Conservation (phyloP, 2,329 filamentous ascomycete genomes). For the Nemania bipapillata region DNA sequence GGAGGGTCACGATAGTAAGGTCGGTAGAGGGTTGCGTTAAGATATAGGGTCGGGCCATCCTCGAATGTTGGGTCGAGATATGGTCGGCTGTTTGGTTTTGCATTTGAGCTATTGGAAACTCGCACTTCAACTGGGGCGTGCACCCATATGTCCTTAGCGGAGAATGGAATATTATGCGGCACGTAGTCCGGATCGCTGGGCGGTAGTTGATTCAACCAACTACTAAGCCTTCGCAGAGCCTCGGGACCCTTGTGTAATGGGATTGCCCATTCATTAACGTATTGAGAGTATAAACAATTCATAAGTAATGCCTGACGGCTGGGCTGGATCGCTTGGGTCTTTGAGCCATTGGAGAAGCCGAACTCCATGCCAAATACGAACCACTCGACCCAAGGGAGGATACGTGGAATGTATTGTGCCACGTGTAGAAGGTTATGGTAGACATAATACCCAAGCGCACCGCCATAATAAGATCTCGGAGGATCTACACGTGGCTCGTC, state of each 20-base stretch:
- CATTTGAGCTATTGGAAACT: slow-evolving; percentile 75
- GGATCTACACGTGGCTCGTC: slow-evolving; percentile 69
- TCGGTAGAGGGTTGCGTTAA: slow-evolving; percentile 90
- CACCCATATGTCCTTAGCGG: slow-evolving; percentile 80
- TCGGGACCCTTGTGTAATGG: slow-evolving; percentile 87
- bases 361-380: slow-evolving; percentile 98
- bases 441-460: slow-evolving; percentile 81
- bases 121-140: slow-evolving; percentile 95
- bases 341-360: slow-evolving; percentile 78
- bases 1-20: slow-evolving; percentile 83
- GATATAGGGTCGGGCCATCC: slow-evolving; percentile 80
- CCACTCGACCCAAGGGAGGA: slow-evolving; percentile 91
- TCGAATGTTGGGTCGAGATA: slow-evolving; percentile 75
- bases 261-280: slow-evolving; percentile 97
- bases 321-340: slow-evolving; percentile 80
- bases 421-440: slow-evolving; percentile 92
- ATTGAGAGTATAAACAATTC: slow-evolving; percentile 98
- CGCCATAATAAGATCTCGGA: slow-evolving; percentile 80
- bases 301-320: slow-evolving; percentile 85
- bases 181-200: slow-evolving; percentile 73
- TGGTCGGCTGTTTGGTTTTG: slow-evolving; percentile 51
- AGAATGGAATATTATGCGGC: slow-evolving; percentile 78
- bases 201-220: slow-evolving; percentile 77
- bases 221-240: slow-evolving; percentile 81
- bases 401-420: slow-evolving; percentile 78